Evolutionary conservation across 306 rosid species (phyloP), one percentile per base, ranked within the genome.

Genomic region (Alnus rubra): DNA sequence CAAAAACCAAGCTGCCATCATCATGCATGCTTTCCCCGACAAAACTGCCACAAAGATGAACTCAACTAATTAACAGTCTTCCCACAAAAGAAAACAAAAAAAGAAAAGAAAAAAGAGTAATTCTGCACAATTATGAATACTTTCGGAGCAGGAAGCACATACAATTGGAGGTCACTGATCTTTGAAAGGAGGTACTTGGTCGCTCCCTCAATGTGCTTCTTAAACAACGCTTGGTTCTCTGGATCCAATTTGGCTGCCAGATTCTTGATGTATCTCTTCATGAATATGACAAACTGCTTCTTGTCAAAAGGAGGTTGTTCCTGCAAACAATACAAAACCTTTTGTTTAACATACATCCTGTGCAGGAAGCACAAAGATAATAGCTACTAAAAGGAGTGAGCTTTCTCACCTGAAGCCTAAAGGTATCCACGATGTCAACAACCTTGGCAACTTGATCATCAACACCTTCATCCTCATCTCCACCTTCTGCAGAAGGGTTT

Each of bases 11-110:
- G 33, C 78, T 15, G 0, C 86, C 85, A 82, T 96, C 98, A 62
- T 96, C 99, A 13, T 80, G 86, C 97, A 95, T 95, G 62, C 99
- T 90, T 85, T 95, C 99, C 47, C 98, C 99, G 7, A 96, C 98
- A 58, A 93, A 96, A 81, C 99, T 96, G 93, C 82, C 76, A 69
- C 62, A 10, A 19, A 60, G 7, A 51, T 19, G 33, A 31, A 4
- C 23, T 58, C 74, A 64, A 75, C 48, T 15, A 16, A 60, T 44
- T 50, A 63, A 33, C 18, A 7, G 45, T 63, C 13, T 63, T 31
- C 69, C 44, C 18, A 37, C 12, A 63, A 33, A 33, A 33, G 6
- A 28, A 4, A 63, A 14, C 10, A 6, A 35, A 14, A 63, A 12
- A 2, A 63, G 0, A 37, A 33, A 8, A 63, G 33, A 7, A 14